Evolutionary conservation across 257 asterid genomes (phyloP).

Genomic region (Osmanthus fragrans): DNA sequence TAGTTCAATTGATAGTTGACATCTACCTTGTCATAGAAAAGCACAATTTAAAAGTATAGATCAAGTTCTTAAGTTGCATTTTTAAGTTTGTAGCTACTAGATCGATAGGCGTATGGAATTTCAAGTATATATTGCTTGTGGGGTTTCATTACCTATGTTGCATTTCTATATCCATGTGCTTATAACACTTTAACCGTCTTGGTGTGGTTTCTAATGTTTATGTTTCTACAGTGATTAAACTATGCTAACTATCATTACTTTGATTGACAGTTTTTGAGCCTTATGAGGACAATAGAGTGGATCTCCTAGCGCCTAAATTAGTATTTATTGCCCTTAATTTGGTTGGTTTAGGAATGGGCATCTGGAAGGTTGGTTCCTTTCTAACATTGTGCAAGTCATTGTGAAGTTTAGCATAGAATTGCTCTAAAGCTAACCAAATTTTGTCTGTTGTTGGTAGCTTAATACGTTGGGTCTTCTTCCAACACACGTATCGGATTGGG

Average conservation of each 20-base stretch:
- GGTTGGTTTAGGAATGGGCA: constrained; percentile 83
- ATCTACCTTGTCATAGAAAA: background rate
- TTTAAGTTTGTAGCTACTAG: background rate
- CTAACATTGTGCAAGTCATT: background rate
- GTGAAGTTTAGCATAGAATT: background rate
- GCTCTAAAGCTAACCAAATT: constrained; percentile 8
- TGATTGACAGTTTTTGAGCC: constrained; percentile 84
- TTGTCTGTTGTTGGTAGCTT: constrained; percentile 54
- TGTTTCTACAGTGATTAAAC: background rate
- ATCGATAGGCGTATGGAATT: background rate
- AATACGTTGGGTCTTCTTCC: constrained; percentile 97
- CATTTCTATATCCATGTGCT: no score
- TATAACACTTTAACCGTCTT: background rate
- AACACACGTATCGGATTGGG: constrained; percentile 97
- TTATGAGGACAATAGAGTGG: constrained; percentile 85
- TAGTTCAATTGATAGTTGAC: background rate
- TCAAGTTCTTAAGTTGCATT: background rate
- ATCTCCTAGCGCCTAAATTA: constrained; percentile 74
- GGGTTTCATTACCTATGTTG: no score
- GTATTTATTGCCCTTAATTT: constrained; percentile 80
- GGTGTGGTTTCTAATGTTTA: background rate
- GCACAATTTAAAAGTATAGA: background rate
- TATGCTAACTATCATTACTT: background rate
- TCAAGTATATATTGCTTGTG: background rate
- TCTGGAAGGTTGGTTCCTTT: constrained; percentile 81